phyloP scores from a whole-genome alignment of 225 moss, liverwort and hornwort species.

The Sphagnum contortum region DNA sequence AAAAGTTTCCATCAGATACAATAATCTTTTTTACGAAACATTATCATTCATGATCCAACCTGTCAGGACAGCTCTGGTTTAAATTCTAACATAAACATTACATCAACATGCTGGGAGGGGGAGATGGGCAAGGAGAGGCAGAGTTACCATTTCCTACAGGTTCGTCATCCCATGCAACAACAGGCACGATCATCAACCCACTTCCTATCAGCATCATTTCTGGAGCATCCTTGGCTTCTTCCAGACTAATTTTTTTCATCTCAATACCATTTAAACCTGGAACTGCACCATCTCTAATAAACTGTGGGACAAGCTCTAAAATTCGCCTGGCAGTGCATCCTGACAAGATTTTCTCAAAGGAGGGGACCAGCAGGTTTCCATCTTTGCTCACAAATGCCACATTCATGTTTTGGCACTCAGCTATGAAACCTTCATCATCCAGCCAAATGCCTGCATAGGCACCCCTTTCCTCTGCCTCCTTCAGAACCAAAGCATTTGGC shows the following conservation, averaged over 20 bases:
- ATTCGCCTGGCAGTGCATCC: constrained; percentile 80
- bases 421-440: constrained; percentile 80
- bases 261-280: constrained; percentile 38
- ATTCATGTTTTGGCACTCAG: constrained; percentile 90
- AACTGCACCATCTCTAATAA: constrained; percentile 18
- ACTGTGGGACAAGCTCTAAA: constrained; percentile 43
- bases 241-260: constrained; percentile 33
- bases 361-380: constrained; percentile 62
- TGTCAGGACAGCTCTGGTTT: too few species aligned
- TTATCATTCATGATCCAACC: too few species aligned
- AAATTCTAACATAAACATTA: too few species aligned
- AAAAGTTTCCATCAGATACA: too few species aligned
- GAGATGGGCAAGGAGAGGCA: too few species aligned
- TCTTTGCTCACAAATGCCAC: constrained; percentile 41
- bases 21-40: too few species aligned
- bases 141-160: constrained; percentile 66
- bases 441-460: constrained; percentile 78
- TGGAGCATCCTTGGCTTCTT: constrained; percentile 65
- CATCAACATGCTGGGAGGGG: too few species aligned
- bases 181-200: constrained; percentile 54
- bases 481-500: constrained; percentile 57
- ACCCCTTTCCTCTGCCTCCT: constrained; percentile 73
- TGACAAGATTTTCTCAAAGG: constrained; percentile 65
- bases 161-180: constrained; percentile 80
- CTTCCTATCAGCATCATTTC: constrained; percentile 89